Evolutionary conservation across 768 basidiomycete species (phyloP).

Genomic region (Termitomyces sp.): DNA sequence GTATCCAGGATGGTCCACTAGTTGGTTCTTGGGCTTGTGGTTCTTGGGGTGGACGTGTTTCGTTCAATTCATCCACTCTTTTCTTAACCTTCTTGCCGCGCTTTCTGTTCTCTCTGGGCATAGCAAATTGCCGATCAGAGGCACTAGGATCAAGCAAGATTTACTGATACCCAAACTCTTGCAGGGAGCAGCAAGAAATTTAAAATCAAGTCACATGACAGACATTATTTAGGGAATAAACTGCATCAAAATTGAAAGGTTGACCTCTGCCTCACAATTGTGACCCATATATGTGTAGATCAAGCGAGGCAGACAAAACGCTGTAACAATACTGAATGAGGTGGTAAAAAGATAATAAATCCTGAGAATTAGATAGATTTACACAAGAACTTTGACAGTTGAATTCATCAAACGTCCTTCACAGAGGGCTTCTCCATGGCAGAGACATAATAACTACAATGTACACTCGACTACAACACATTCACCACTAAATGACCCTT

Average conservation of each 20-base stretch:
- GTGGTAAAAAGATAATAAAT: too few relatives aligned
- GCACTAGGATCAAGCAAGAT: background rate
- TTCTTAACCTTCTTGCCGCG: conserved; percentile 16
- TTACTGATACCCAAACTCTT: background rate
- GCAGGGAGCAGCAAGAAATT: background rate
- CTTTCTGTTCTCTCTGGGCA: conserved; percentile 16
- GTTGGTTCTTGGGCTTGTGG: conserved; percentile 11
- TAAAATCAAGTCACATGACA: background rate
- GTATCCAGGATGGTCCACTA: conserved; percentile 69
- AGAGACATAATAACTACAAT: conserved; percentile 25
- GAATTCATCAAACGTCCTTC: conserved; percentile 2
- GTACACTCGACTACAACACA: conserved; percentile 20
- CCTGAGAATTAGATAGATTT: too few relatives aligned
- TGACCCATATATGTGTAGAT: too few relatives aligned
- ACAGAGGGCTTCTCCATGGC: conserved; percentile 39
- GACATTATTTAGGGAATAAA: too few relatives aligned
- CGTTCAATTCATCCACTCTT: background rate
- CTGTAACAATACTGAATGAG: too few relatives aligned
- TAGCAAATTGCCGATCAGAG: background rate
- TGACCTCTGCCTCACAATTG: too few relatives aligned
- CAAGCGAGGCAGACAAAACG: too few relatives aligned
- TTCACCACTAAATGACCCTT: conserved; percentile 31
- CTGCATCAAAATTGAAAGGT: too few relatives aligned
- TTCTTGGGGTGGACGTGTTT: conserved; percentile 12
- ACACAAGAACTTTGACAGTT: too few relatives aligned